Conservation (phyloP, 768 basidiomycete species). For the Cubamyces lactineus region DNA sequence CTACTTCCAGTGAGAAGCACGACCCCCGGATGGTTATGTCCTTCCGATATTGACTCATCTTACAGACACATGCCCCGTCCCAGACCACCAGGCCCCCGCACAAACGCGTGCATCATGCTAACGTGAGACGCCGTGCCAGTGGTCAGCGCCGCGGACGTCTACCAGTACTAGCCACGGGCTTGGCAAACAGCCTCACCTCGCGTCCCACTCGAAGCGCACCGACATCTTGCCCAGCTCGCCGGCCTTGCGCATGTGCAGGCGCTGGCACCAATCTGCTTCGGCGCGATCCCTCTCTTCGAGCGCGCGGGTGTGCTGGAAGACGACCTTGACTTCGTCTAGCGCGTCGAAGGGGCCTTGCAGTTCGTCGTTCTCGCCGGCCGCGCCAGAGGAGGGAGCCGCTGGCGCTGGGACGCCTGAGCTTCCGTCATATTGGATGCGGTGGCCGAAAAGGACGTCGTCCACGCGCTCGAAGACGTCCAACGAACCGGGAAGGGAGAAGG, state of each 20-base stretch:
- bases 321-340: background rate
- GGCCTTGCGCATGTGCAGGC: background rate
- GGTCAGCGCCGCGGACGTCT: background rate
- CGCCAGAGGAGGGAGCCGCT: too few species aligned
- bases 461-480: background rate
- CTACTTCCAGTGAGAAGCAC: too few species aligned
- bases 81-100: slow-evolving; percentile 30
- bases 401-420: too few species aligned
- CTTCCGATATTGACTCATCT: too few species aligned
- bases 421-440: too few species aligned
- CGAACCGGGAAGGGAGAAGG: background rate
- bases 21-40: too few species aligned
- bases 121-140: background rate
- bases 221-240: background rate
- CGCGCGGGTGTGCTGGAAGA: background rate
- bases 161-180: background rate
- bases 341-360: background rate
- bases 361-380: too few species aligned
- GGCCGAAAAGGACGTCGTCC: slow-evolving; percentile 3
- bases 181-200: background rate
- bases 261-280: slow-evolving; percentile 3
- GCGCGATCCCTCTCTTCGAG: background rate
- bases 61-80: too few species aligned
- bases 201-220: slow-evolving; percentile 1
- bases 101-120: background rate